phyloP scores from a whole-genome alignment of 257 asterid species.

The Striga asiatica region DNA sequence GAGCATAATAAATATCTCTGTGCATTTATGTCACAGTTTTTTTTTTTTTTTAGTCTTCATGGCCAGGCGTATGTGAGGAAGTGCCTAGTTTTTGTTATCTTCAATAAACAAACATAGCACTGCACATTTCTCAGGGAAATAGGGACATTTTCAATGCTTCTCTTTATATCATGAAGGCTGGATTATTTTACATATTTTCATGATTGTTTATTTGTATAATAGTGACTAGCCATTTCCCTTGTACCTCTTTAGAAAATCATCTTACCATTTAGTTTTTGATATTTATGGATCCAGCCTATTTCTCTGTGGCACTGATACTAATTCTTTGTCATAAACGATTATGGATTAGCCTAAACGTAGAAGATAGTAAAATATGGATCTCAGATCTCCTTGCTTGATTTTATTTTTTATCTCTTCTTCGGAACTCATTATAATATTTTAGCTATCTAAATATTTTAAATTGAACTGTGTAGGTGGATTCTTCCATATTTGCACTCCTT shows the following conservation, averaged over 20 bases:
- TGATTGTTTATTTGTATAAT: too few species aligned
- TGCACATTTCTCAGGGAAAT: neutral
- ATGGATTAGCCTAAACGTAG: neutral
- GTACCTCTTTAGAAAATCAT: too few species aligned
- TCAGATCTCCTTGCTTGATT: constrained; percentile 4
- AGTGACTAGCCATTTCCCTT: too few species aligned
- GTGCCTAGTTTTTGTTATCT: neutral
- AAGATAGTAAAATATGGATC: neutral
- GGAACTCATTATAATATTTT: constrained; percentile 6
- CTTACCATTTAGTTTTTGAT: neutral
- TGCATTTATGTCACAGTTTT: neutral
- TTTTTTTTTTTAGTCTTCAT: neutral
- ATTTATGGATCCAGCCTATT: neutral
- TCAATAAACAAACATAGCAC: neutral
- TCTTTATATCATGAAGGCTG: too few species aligned
- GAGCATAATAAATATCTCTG: constrained; percentile 12
- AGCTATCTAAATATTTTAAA: constrained; percentile 20
- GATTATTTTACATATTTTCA: too few species aligned
- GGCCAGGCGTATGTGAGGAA: neutral
- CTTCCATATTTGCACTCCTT: constrained; percentile 62
- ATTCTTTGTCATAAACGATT: neutral
- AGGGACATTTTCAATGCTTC: too few species aligned
- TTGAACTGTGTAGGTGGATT: constrained; percentile 55
- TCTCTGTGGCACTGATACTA: neutral
- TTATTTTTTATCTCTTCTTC: constrained; percentile 4